Evolutionary conservation across 345 rosid genomes (phyloP).

Genomic region (Murraya koenigii): DNA sequence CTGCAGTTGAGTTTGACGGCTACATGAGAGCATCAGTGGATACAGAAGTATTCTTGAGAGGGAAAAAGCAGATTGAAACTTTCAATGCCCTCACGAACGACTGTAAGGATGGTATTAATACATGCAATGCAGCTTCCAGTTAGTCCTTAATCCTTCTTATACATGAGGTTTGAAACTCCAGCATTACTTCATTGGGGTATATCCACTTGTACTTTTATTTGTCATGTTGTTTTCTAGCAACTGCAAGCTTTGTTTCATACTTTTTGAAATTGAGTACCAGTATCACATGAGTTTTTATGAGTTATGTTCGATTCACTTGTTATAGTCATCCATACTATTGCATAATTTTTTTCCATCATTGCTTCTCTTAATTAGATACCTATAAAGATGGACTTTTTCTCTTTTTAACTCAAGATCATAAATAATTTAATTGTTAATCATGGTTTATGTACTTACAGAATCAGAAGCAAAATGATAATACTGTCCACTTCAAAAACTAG

Average conservation of each 20-base stretch:
- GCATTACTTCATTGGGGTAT: slow-evolving; percentile 13
- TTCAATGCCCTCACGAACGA: slow-evolving; percentile 87
- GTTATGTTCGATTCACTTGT: too few species aligned
- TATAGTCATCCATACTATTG: too few species aligned
- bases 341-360: not conserved
- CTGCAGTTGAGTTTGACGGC: slow-evolving; percentile 85
- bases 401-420: not conserved
- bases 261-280: slow-evolving; percentile 18
- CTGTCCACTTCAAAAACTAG: not conserved
- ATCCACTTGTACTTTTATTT: slow-evolving; percentile 13
- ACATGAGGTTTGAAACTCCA: not conserved
- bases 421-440: not conserved
- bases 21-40: slow-evolving; percentile 89
- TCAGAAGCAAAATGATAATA: not conserved
- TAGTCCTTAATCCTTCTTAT: slow-evolving; percentile 22
- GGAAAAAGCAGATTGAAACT: slow-evolving; percentile 91
- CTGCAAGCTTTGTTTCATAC: slow-evolving; percentile 16
- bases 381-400: not conserved
- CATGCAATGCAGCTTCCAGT: slow-evolving; percentile 67
- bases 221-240: slow-evolving; percentile 17
- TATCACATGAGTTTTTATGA: not conserved
- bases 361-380: not conserved
- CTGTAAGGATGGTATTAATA: slow-evolving; percentile 84
- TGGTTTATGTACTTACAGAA: too few species aligned
- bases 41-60: slow-evolving; percentile 92